Evolutionary conservation across 2,329 filamentous ascomycete species (phyloP).

Genomic region (Epicoccum sorghinum): DNA sequence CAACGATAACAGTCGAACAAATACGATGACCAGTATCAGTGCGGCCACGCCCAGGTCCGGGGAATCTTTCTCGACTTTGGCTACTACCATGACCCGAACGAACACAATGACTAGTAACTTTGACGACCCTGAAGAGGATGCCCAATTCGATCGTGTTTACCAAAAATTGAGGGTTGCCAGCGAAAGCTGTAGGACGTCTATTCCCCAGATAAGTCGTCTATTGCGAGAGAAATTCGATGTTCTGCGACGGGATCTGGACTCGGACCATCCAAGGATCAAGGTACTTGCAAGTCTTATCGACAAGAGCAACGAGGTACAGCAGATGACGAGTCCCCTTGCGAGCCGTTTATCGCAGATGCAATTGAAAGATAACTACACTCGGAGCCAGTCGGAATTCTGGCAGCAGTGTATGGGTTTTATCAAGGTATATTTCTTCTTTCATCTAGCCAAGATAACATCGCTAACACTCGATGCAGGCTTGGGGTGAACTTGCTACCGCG

Average conservation of each 20-base stretch:
- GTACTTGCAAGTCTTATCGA: constrained; percentile 66
- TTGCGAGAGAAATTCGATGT: constrained; percentile 38
- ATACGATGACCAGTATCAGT: constrained; percentile 57
- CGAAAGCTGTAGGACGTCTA: constrained; percentile 72
- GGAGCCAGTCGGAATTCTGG: constrained; percentile 69
- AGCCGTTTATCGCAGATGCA: constrained; percentile 78
- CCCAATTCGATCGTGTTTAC: constrained; percentile 82
- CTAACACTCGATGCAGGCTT: constrained; percentile 57
- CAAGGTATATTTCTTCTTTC: constrained; percentile 49
- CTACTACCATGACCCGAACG: constrained; percentile 52
- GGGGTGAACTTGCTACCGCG: constrained; percentile 66
- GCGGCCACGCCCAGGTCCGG: constrained; percentile 76
- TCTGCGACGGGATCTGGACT: constrained; percentile 40
- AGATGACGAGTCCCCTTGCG: constrained; percentile 75
- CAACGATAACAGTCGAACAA: constrained; percentile 58
- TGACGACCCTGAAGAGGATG: constrained; percentile 73
- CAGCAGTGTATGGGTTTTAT: constrained; percentile 77
- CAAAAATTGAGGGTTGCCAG: constrained; percentile 75
- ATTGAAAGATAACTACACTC: constrained; percentile 79
- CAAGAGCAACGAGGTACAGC: constrained; percentile 72
- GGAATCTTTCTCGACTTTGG: constrained; percentile 74
- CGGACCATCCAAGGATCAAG: constrained; percentile 43
- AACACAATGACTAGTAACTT: constrained; percentile 65
- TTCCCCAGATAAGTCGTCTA: constrained; percentile 60
- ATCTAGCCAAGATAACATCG: constrained; percentile 32